Evolutionary conservation across 495 filamentous ascomycete genomes (phyloP).

Genomic region (Daldinia loculata): DNA sequence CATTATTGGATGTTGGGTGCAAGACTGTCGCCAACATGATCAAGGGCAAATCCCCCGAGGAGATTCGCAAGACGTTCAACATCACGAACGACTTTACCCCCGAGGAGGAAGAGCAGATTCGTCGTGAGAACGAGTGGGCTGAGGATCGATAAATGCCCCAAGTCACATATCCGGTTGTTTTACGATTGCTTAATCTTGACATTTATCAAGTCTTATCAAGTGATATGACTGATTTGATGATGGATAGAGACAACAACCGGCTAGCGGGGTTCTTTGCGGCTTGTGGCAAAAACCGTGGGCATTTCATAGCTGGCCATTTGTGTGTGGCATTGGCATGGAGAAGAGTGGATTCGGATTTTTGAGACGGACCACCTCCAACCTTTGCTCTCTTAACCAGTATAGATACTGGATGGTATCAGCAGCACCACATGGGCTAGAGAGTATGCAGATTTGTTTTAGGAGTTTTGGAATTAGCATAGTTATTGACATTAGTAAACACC

Average conservation of each 20-base stretch:
- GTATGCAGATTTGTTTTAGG: constrained; percentile 4
- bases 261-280: background rate
- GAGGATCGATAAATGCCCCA: constrained; percentile 66
- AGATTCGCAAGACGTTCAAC: constrained; percentile 86
- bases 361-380: background rate
- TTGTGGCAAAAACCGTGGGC: background rate
- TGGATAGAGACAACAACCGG: background rate
- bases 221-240: background rate
- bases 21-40: constrained; percentile 90
- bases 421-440: background rate
- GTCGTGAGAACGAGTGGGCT: constrained; percentile 85
- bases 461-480: constrained; percentile 1
- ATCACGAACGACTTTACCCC: constrained; percentile 86
- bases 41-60: constrained; percentile 83
- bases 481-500: background rate
- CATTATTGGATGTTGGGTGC: constrained; percentile 81
- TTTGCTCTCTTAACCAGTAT: background rate
- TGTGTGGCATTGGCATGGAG: constrained; percentile 4
- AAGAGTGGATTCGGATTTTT: constrained; percentile 2
- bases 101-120: constrained; percentile 84
- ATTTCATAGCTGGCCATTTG: background rate
- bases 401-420: constrained; percentile 3
- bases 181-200: background rate
- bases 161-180: background rate
- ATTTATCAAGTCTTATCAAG: background rate